phyloP scores from a whole-genome alignment of 164 flowering plant species.

The Vitis labrusca region DNA sequence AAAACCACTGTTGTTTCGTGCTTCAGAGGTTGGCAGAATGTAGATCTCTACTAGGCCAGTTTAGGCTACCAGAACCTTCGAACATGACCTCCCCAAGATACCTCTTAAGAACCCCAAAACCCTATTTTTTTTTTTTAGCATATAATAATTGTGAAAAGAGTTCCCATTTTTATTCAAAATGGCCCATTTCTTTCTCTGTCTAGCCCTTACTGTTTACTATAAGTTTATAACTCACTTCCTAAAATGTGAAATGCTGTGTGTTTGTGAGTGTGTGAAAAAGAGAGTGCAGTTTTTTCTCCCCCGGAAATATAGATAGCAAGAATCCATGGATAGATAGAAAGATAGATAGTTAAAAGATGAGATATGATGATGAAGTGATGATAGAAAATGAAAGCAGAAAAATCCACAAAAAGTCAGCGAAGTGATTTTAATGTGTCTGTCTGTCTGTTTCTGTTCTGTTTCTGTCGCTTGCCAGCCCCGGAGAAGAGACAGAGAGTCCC shows the following conservation, averaged over 20 bases:
- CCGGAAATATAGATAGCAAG: constrained; percentile 18
- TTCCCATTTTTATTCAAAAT: no score
- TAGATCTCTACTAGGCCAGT: no score
- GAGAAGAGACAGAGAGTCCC: constrained; percentile 99
- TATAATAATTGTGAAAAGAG: no score
- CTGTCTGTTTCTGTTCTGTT: constrained; percentile 18
- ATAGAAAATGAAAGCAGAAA: constrained; percentile 20
- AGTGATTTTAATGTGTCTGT: constrained; percentile 34
- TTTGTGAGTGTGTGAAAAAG: constrained; percentile 11
- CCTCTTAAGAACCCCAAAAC: no score
- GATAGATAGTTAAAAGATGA: constrained; percentile 5
- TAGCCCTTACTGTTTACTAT: no score
- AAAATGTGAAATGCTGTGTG: background rate
- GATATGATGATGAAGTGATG: constrained; percentile 49
- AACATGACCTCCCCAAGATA: no score
- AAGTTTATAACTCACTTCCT: no score
- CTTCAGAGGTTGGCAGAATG: no score
- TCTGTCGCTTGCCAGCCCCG: constrained; percentile 59
- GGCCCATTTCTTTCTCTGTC: no score
- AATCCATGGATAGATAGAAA: constrained; percentile 10
- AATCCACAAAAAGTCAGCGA: constrained; percentile 24
- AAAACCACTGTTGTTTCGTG: no score
- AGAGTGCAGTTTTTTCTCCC: constrained; percentile 8
- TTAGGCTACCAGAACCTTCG: no score
- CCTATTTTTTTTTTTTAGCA: no score